These are phyloP conservation scores for Phanerodontia chrysosporium DNA, from an alignment of 768 basidiomycete species.

Conservation along the genomic window DNA sequence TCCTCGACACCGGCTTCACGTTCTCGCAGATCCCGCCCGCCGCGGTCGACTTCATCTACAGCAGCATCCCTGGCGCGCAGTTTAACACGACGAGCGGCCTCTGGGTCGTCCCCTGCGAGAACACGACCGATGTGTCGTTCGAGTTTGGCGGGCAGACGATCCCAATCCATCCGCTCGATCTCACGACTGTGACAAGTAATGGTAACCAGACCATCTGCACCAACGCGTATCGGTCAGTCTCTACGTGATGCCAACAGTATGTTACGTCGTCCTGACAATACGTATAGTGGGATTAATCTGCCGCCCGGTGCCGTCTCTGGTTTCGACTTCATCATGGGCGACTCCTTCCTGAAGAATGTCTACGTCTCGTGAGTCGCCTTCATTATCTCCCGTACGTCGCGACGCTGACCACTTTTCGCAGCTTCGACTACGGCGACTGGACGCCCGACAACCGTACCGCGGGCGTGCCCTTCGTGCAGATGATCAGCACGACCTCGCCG, in stretches of 20 bases:
- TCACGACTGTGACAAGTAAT: constrained; percentile 14
- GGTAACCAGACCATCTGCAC: constrained; percentile 23
- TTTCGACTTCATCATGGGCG: constrained; percentile 30
- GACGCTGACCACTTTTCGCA: background rate
- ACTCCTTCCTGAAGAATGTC: constrained; percentile 31
- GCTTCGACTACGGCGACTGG: constrained; percentile 23
- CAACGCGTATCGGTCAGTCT: constrained; percentile 23
- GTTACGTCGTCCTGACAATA: background rate
- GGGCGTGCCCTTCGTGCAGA: constrained; percentile 29
- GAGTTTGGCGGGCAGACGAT: constrained; percentile 32
- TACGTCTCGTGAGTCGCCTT: constrained; percentile 26
- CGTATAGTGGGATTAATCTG: constrained; percentile 3
- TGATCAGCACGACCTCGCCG: constrained; percentile 23
- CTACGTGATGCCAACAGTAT: background rate
- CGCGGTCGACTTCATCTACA: constrained; percentile 28
- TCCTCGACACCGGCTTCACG: constrained; percentile 27
- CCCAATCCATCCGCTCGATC: constrained; percentile 33
- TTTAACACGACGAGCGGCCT: constrained; percentile 18
- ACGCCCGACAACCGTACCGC: constrained; percentile 13
- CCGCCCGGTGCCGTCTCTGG: constrained; percentile 13
- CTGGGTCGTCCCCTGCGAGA: constrained; percentile 30
- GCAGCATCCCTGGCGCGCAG: constrained; percentile 24
- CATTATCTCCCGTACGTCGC: background rate
- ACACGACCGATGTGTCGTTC: constrained; percentile 24
- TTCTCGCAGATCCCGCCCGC: constrained; percentile 22